A percentile compares a stretch with the other conserved stretches of the same genome.
phyloP scores from a whole-genome alignment of 208 protist species.

The Trypanosoma melophagium region DNA sequence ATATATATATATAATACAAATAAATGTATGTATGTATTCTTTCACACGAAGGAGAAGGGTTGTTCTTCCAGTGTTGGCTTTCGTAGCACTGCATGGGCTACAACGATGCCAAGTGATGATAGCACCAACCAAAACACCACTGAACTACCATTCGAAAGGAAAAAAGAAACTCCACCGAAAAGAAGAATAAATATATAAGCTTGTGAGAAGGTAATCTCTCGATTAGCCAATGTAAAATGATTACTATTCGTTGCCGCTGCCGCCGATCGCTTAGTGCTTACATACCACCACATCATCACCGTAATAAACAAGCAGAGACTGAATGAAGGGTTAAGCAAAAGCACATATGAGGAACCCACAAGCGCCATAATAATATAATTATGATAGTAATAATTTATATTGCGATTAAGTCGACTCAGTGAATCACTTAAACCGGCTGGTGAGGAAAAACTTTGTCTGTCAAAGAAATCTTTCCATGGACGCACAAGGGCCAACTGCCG shows the following conservation, averaged over 20 bases:
- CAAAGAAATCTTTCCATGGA: slow-evolving; percentile 87
- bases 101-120: slow-evolving; percentile 62
- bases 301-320: slow-evolving; percentile 53
- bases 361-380: slow-evolving; percentile 89
- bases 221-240: slow-evolving; percentile 29
- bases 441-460: slow-evolving; percentile 53
- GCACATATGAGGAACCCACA: slow-evolving; percentile 67
- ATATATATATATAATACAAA: too few species aligned
- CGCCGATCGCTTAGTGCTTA: slow-evolving; percentile 33
- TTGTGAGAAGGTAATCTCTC: slow-evolving; percentile 49
- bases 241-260: slow-evolving; percentile 27
- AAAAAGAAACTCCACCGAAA: slow-evolving; percentile 70
- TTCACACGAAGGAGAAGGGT: slow-evolving; percentile 56
- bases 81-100: slow-evolving; percentile 58
- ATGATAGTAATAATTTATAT: slow-evolving; percentile 82
- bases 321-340: slow-evolving; percentile 82
- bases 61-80: slow-evolving; percentile 52
- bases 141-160: slow-evolving; percentile 72
- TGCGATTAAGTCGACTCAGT: slow-evolving; percentile 65
- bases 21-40: too few species aligned
- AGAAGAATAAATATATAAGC: slow-evolving; percentile 63
- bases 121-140: slow-evolving; percentile 84
- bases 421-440: slow-evolving; percentile 59
- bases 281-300: slow-evolving; percentile 45
- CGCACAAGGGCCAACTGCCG: slow-evolving; percentile 45